phyloP scores from a whole-genome alignment of 257 asterid species.

The Solanum piurae region DNA sequence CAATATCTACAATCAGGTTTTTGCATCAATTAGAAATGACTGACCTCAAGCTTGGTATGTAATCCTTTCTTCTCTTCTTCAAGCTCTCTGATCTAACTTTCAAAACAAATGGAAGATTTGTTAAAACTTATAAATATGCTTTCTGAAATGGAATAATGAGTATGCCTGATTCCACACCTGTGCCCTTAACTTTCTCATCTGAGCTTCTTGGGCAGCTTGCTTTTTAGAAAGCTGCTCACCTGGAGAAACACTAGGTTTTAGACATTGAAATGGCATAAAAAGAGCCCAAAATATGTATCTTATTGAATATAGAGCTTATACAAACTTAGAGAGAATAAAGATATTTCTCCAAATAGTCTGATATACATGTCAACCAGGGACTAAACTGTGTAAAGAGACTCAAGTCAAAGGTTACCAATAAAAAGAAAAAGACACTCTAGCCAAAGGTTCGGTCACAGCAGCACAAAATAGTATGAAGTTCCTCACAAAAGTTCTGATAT shows the following conservation, averaged over 20 bases:
- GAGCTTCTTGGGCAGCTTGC: constrained; percentile 96
- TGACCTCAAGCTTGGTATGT: constrained; percentile 74
- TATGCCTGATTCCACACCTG: constrained; percentile 50
- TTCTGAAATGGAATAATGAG: constrained; percentile 6
- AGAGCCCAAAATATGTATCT: not conserved
- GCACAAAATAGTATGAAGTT: not conserved
- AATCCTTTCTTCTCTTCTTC: constrained; percentile 98
- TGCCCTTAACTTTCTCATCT: constrained; percentile 90
- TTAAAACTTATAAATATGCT: constrained; percentile 9
- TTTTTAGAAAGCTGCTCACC: constrained; percentile 98
- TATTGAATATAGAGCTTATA: not conserved
- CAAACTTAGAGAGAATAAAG: not conserved
- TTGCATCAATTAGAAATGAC: not conserved
- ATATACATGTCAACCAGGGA: not conserved
- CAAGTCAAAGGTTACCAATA: not conserved
- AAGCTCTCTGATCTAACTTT: constrained; percentile 90
- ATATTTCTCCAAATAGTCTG: not conserved
- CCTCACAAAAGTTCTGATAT: not conserved
- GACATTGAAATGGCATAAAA: not conserved
- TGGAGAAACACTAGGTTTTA: constrained; percentile 17
- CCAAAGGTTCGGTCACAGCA: not conserved
- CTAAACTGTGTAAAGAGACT: not conserved
- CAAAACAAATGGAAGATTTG: constrained; percentile 30
- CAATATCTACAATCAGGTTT: not conserved
- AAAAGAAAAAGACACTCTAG: not conserved